These are phyloP conservation scores for Exophiala lecanii-corni DNA, from an alignment of 2,329 filamentous ascomycete species.

Conservation along the genomic window DNA sequence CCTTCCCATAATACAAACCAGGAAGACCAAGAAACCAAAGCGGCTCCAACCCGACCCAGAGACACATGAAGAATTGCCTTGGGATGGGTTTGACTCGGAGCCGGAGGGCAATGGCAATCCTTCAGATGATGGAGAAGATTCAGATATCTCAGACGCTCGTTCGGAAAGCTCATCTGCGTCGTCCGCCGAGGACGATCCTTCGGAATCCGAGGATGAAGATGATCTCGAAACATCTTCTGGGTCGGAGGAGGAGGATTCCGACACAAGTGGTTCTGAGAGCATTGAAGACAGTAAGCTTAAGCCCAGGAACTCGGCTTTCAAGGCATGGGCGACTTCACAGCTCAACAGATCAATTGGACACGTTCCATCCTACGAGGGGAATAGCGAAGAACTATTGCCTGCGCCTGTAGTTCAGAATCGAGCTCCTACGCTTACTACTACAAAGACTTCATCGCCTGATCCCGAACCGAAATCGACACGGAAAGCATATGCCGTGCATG, in stretches of 20 bases:
- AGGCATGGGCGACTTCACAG: slow-evolving; percentile 84
- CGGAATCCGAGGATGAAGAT: slow-evolving; percentile 26
- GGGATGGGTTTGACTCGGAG: slow-evolving; percentile 43
- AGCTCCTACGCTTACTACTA: slow-evolving; percentile 1
- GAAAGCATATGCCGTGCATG: slow-evolving; percentile 70
- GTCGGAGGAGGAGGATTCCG: slow-evolving; percentile 30
- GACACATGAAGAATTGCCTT: slow-evolving; percentile 36
- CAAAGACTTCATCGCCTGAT: background rate
- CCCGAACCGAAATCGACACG: slow-evolving; percentile 32
- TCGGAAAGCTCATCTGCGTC: background rate
- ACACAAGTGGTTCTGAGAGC: slow-evolving; percentile 28
- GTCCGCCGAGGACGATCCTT: slow-evolving; percentile 26
- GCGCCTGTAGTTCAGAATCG: slow-evolving; percentile 8
- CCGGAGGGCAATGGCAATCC: slow-evolving; percentile 32
- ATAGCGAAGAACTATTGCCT: slow-evolving; percentile 37
- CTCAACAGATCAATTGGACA: slow-evolving; percentile 78
- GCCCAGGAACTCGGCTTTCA: slow-evolving; percentile 66
- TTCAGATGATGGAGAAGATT: slow-evolving; percentile 17
- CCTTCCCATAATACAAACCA: slow-evolving; percentile 68
- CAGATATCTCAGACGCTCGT: background rate
- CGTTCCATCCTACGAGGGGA: slow-evolving; percentile 36
- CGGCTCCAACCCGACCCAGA: slow-evolving; percentile 28
- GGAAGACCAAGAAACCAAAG: slow-evolving; percentile 63
- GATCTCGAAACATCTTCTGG: slow-evolving; percentile 29
- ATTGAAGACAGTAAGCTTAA: slow-evolving; percentile 37